phyloP scores from a whole-genome alignment of 1,139 yeast species.

The Spencermartinsiella ligniputridi region DNA sequence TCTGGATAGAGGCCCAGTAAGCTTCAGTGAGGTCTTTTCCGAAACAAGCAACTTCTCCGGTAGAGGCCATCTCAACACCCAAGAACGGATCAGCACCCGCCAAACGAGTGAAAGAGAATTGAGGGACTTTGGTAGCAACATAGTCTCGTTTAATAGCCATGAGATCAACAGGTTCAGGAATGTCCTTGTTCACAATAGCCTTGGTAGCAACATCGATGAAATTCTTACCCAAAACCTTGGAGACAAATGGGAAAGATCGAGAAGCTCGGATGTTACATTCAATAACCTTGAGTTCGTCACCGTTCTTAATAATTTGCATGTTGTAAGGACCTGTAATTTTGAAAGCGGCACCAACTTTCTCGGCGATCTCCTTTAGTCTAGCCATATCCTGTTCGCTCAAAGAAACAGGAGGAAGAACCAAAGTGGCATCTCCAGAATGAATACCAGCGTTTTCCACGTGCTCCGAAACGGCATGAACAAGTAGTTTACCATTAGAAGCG shows the following conservation, averaged over 20 bases:
- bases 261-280: constrained; percentile 99
- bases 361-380: constrained; percentile 90
- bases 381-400: constrained; percentile 83
- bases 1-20: constrained; percentile 95
- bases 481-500: constrained; percentile 78
- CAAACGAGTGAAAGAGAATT: constrained; percentile 93
- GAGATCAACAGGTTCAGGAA: constrained; percentile 84
- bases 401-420: constrained; percentile 85
- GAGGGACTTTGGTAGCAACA: constrained; percentile 97
- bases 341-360: constrained; percentile 91
- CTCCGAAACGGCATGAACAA: constrained; percentile 95
- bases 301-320: constrained; percentile 94
- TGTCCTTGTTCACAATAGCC: constrained; percentile 71
- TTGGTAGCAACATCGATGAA: constrained; percentile 91
- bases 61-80: constrained; percentile 98
- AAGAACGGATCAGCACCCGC: constrained; percentile 99
- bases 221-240: constrained; percentile 90
- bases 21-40: constrained; percentile 84
- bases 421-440: constrained; percentile 97
- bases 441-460: constrained; percentile 99
- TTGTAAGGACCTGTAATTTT: constrained; percentile 97
- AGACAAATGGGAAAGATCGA: constrained; percentile 97
- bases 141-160: constrained; percentile 76
- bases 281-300: constrained; percentile 82
- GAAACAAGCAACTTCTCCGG: constrained; percentile 97